phyloP scores from a whole-genome alignment of 768 basidiomycete genomes.

The Exsudoporus frostii region DNA sequence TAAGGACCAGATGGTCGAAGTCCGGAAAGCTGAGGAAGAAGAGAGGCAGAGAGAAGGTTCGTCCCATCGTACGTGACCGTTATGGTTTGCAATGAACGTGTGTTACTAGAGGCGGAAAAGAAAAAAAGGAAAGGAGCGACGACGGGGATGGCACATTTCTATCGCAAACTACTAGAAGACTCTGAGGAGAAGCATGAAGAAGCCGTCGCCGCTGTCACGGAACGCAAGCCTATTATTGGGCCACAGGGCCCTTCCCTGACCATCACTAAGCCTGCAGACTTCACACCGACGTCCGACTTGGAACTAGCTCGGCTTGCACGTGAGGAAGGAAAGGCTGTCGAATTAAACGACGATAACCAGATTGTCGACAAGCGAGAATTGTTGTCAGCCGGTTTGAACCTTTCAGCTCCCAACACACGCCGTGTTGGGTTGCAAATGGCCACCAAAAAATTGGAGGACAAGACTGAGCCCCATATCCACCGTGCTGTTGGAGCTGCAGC shows the following conservation, averaged over 20 bases:
- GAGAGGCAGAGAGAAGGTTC: slow-evolving; percentile 85
- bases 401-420: slow-evolving; percentile 79
- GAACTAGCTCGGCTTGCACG: slow-evolving; percentile 70
- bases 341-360: slow-evolving; percentile 95
- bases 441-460: slow-evolving; percentile 22
- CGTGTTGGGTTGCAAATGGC: slow-evolving; percentile 49
- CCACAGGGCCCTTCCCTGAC: slow-evolving; percentile 66
- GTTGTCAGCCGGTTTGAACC: slow-evolving; percentile 87
- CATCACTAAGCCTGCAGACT: slow-evolving; percentile 68
- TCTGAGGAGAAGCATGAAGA: slow-evolving; percentile 82
- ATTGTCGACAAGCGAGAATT: slow-evolving; percentile 95
- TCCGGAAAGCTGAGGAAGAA: slow-evolving; percentile 88
- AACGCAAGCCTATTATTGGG: slow-evolving; percentile 53
- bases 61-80: slow-evolving; percentile 18
- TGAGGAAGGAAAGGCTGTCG: slow-evolving; percentile 78
- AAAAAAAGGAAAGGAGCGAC: slow-evolving; percentile 57
- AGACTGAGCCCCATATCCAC: slow-evolving; percentile 46
- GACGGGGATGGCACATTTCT: slow-evolving; percentile 86
- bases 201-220: slow-evolving; percentile 69
- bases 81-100: not conserved
- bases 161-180: slow-evolving; percentile 72
- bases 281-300: slow-evolving; percentile 62
- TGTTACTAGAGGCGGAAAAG: slow-evolving; percentile 46
- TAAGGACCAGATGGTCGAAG: slow-evolving; percentile 93
- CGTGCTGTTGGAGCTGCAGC: slow-evolving; percentile 86